phyloP scores from a whole-genome alignment of 768 basidiomycete genomes.

The Hygrocybe punicea region DNA sequence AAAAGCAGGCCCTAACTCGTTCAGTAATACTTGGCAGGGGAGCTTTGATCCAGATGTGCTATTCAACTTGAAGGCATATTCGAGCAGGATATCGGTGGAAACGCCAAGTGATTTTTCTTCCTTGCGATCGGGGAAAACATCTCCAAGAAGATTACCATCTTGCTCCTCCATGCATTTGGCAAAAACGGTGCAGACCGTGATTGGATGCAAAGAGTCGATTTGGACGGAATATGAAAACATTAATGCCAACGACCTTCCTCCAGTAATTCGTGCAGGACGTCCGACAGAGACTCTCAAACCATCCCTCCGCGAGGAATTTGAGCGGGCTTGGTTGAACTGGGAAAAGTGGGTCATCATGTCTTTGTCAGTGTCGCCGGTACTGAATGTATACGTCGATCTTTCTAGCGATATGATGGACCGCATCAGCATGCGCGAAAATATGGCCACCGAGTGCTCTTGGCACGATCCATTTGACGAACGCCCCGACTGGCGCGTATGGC shows the following conservation, averaged over 20 bases:
- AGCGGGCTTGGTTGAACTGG: slow-evolving; percentile 67
- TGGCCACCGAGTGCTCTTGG: slow-evolving; percentile 52
- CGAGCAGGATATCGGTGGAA: slow-evolving; percentile 9
- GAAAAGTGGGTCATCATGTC: slow-evolving; percentile 43
- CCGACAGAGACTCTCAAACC: not conserved
- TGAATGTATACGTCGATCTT: slow-evolving; percentile 11
- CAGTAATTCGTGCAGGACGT: too few species aligned
- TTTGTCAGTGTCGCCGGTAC: not conserved
- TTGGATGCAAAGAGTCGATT: slow-evolving; percentile 66
- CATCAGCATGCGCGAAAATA: slow-evolving; percentile 53
- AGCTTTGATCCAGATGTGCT: slow-evolving; percentile 25
- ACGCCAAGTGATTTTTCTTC: not conserved
- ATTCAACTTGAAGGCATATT: slow-evolving; percentile 20
- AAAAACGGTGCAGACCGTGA: slow-evolving; percentile 52
- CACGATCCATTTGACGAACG: slow-evolving; percentile 44
- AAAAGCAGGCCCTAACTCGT: not conserved
- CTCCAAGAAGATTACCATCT: slow-evolving; percentile 28
- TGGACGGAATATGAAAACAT: slow-evolving; percentile 60
- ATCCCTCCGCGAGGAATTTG: slow-evolving; percentile 54
- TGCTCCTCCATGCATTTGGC: slow-evolving; percentile 67
- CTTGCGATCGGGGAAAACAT: not conserved
- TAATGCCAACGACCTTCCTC: slow-evolving; percentile 27
- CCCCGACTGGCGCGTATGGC: slow-evolving; percentile 55
- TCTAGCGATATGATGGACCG: slow-evolving; percentile 74
- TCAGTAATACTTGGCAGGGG: not conserved